Evolutionary conservation across 495 filamentous ascomycete genomes (phyloP).

Genomic region (Penicillium pancosmium): DNA sequence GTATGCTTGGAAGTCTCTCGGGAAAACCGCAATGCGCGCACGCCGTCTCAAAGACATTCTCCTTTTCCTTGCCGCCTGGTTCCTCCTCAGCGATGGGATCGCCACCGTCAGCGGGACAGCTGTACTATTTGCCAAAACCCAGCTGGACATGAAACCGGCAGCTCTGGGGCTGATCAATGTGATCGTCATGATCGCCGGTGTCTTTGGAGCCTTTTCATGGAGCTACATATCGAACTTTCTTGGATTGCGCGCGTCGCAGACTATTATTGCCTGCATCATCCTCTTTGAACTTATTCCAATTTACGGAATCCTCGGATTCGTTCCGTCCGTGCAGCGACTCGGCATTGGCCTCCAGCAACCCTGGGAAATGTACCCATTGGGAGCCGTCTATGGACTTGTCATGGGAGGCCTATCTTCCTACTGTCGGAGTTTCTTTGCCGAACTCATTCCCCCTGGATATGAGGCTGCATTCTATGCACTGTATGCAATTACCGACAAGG

Average conservation of each 20-base stretch:
- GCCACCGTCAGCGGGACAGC: conserved; percentile 95
- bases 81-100: conserved; percentile 89
- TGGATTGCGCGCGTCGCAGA: conserved; percentile 73
- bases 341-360: conserved; percentile 87
- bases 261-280: conserved; percentile 85
- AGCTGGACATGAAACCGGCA: conserved; percentile 84
- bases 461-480: conserved; percentile 96
- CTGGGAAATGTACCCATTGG: conserved; percentile 97
- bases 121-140: conserved; percentile 92
- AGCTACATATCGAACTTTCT: conserved; percentile 68
- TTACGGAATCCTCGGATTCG: conserved; percentile 87
- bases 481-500: conserved; percentile 97
- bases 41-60: conserved; percentile 81
- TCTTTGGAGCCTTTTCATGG: conserved; percentile 90
- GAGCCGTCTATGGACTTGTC: conserved; percentile 88
- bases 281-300: conserved; percentile 91
- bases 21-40: conserved; percentile 75
- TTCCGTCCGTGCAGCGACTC: conserved; percentile 74
- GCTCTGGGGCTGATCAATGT: conserved; percentile 93
- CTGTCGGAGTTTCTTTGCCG: conserved; percentile 89
- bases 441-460: conserved; percentile 88
- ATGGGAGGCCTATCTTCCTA: conserved; percentile 92
- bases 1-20: conserved; percentile 85
- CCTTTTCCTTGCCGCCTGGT: conserved; percentile 90
- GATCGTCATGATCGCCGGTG: conserved; percentile 78